Percentiles rank a stretch among this genome's conserved stretches.
phyloP scores from a whole-genome alignment of 495 filamentous ascomycete species.

The Aspergillus sclerotioniger region DNA sequence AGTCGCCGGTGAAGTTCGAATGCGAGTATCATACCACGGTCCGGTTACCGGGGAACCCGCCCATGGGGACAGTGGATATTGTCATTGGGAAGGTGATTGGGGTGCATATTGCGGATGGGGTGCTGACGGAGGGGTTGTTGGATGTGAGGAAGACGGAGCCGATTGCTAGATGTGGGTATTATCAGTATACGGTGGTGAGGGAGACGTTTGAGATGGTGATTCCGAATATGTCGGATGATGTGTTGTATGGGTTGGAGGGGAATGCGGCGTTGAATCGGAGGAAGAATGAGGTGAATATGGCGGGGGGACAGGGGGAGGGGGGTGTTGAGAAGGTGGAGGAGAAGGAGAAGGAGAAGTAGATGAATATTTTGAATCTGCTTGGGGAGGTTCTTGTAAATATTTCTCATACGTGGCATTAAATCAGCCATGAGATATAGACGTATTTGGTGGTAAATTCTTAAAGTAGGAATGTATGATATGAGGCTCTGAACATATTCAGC shows the following conservation, averaged over 20 bases:
- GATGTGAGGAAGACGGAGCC: slow-evolving; percentile 54
- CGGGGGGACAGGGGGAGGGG: no score
- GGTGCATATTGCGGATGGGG: slow-evolving; percentile 53
- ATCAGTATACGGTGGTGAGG: slow-evolving; percentile 51
- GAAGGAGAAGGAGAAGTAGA: no score
- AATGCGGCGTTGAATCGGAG: slow-evolving; percentile 16
- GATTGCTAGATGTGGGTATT: slow-evolving; percentile 60
- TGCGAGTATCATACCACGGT: slow-evolving; percentile 53
- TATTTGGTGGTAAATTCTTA: no score
- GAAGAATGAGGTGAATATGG: background rate
- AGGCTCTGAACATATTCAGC: no score
- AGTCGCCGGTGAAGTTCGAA: slow-evolving; percentile 56
- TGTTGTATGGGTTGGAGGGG: slow-evolving; percentile 30
- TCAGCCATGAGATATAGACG: no score
- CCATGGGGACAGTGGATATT: slow-evolving; percentile 53
- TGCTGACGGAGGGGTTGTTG: slow-evolving; percentile 48
- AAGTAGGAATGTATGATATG: no score
- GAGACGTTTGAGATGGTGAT: slow-evolving; percentile 55
- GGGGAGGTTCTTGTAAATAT: no score
- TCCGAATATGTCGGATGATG: slow-evolving; percentile 36
- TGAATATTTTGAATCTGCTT: no score
- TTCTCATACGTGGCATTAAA: no score
- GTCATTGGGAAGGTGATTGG: slow-evolving; percentile 56
- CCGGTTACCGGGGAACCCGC: slow-evolving; percentile 50
- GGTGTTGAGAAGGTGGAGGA: no score